phyloP scores from a whole-genome alignment of 352 stramenopile species.

The Discostella stelligera region DNA sequence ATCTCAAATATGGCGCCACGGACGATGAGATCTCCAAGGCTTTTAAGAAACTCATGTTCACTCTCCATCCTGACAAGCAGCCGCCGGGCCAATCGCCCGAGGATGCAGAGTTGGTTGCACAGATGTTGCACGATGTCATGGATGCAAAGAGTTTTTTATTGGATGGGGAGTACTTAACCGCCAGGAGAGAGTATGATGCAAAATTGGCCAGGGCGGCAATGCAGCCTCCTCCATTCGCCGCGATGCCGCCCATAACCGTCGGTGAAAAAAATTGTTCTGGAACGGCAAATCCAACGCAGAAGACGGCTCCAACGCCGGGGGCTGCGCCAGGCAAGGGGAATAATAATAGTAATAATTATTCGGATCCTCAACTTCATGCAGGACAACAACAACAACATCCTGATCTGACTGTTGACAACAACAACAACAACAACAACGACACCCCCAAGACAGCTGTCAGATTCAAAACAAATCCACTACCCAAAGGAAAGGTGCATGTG shows the following conservation, averaged over 20 bases:
- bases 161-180: conserved; percentile 53
- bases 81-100: conserved; percentile 17
- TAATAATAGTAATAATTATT: neutral
- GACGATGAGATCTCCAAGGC: conserved; percentile 67
- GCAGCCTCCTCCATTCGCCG: neutral
- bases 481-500: neutral
- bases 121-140: conserved; percentile 69
- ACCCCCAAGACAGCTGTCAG: neutral
- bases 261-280: neutral
- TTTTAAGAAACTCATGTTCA: conserved; percentile 71
- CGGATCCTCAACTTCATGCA: neutral
- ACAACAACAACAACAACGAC: neutral
- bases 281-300: too few species aligned
- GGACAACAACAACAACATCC: neutral
- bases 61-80: conserved; percentile 79
- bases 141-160: conserved; percentile 67
- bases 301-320: too few species aligned
- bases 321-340: neutral
- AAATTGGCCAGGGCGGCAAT: conserved; percentile 26
- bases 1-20: conserved; percentile 37
- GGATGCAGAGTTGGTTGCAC: conserved; percentile 31
- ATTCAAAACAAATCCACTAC: neutral
- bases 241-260: neutral
- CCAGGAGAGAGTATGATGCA: conserved; percentile 56
- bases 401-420: neutral